Percentiles rank a stretch among this genome's conserved stretches.
These are phyloP conservation scores for Thermochaetoides dissita DNA, from an alignment of 2,329 filamentous ascomycete genomes.

Conservation along the genomic window DNA sequence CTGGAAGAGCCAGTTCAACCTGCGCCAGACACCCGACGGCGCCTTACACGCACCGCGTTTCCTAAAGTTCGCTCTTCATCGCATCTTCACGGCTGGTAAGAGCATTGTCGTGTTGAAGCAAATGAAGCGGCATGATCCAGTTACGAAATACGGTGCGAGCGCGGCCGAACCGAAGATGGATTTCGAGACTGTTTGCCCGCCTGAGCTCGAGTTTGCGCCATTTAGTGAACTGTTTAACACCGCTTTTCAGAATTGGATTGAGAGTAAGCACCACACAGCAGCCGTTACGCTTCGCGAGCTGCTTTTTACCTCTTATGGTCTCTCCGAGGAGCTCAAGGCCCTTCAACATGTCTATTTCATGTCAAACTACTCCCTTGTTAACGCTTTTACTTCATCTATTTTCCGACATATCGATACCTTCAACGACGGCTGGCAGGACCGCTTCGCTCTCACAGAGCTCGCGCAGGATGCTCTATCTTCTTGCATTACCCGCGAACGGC, in stretches of 20 bases:
- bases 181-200: slow-evolving; percentile 41
- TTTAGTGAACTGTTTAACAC: slow-evolving; percentile 62
- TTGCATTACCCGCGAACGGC: slow-evolving; percentile 43
- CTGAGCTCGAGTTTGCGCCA: slow-evolving; percentile 38
- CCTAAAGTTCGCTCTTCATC: slow-evolving; percentile 51
- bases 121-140: slow-evolving; percentile 39
- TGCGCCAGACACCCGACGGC: slow-evolving; percentile 48
- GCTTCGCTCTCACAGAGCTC: slow-evolving; percentile 65
- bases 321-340: slow-evolving; percentile 50
- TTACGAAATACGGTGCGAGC: slow-evolving; percentile 19
- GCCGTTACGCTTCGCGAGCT: slow-evolving; percentile 50
- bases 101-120: slow-evolving; percentile 72
- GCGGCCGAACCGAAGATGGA: slow-evolving; percentile 31
- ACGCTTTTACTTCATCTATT: slow-evolving; percentile 51
- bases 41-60: slow-evolving; percentile 59
- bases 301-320: slow-evolving; percentile 54
- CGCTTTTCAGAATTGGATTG: slow-evolving; percentile 63
- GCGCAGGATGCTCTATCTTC: slow-evolving; percentile 57
- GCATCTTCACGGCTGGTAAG: slow-evolving; percentile 79
- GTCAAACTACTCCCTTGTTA: slow-evolving; percentile 54
- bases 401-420: slow-evolving; percentile 61
- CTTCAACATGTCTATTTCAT: slow-evolving; percentile 65
- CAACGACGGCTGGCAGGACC: slow-evolving; percentile 57
- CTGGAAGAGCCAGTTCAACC: slow-evolving; percentile 62
- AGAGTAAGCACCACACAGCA: slow-evolving; percentile 57